Percentiles rank a stretch among this genome's conserved stretches.
These are phyloP conservation scores for Piper betle DNA, from an alignment of 164 flowering plant genomes.

Conservation along the genomic window DNA sequence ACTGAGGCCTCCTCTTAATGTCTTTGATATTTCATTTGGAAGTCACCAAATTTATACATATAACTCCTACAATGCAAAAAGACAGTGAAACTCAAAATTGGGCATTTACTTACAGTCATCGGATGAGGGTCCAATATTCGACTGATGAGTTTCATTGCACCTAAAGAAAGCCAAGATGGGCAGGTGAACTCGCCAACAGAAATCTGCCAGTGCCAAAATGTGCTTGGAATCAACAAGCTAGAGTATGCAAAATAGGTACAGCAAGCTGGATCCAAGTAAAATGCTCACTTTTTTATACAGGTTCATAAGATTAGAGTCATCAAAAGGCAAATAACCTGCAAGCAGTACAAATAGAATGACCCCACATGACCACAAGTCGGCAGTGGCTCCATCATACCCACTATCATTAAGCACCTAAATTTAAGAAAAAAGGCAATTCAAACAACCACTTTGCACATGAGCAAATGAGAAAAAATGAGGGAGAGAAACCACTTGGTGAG, in stretches of 20 bases:
- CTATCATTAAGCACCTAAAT: constrained; percentile 82
- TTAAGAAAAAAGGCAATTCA: background rate
- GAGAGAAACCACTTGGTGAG: constrained; percentile 2
- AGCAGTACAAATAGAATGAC: constrained; percentile 94
- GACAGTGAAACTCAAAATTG: background rate
- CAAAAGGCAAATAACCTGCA: constrained; percentile 99
- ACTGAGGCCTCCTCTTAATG: too few species aligned
- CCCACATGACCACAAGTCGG: constrained; percentile 99
- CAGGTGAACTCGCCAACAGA: constrained; percentile 84
- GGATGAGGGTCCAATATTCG: constrained; percentile 89
- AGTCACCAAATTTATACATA: too few species aligned
- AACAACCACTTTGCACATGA: background rate
- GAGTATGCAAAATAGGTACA: constrained; percentile 3
- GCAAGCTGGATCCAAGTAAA: constrained; percentile 9
- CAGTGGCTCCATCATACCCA: constrained; percentile 96
- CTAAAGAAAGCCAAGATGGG: constrained; percentile 89
- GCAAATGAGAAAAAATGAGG: background rate
- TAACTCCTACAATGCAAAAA: too few species aligned
- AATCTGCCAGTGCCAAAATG: constrained; percentile 38
- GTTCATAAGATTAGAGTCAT: constrained; percentile 86
- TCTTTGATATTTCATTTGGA: too few species aligned
- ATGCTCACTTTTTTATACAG: constrained; percentile 92
- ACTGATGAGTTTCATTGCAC: constrained; percentile 61
- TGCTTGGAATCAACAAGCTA: constrained; percentile 8
- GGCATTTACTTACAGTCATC: constrained; percentile 46